Percentiles rank a stretch among this genome's conserved stretches.
These are phyloP conservation scores for Capsella bursapastoris DNA, from an alignment of 345 rosid species.

Conservation along the genomic window DNA sequence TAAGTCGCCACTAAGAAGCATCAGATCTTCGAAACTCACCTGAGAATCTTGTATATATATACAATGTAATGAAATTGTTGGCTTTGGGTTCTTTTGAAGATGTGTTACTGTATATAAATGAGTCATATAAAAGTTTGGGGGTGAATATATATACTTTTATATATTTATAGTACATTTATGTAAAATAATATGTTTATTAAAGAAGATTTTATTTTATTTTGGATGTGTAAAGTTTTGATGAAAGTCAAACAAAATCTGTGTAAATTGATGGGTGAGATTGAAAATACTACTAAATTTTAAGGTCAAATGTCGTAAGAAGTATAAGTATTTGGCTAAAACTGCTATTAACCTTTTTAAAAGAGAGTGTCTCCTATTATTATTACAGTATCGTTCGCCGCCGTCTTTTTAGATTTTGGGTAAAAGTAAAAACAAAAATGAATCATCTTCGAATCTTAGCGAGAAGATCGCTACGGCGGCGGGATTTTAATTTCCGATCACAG, in stretches of 20 bases:
- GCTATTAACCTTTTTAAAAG: not conserved
- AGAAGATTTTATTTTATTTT: too few relatives aligned
- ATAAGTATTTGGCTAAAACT: not conserved
- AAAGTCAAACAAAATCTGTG: too few relatives aligned
- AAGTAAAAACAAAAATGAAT: conserved; percentile 24
- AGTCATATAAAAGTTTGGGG: too few relatives aligned
- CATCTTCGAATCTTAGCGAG: conserved; percentile 36
- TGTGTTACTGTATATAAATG: too few relatives aligned
- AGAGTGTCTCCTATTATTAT: not conserved
- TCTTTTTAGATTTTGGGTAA: not conserved
- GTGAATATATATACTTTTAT: too few relatives aligned
- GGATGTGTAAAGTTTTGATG: too few relatives aligned
- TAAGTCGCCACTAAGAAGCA: not conserved
- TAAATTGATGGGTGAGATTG: not conserved
- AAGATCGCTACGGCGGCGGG: conserved; percentile 38
- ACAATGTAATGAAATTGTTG: too few relatives aligned
- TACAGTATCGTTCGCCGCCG: not conserved
- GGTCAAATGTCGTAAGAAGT: not conserved
- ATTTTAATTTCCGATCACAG: conserved; percentile 31
- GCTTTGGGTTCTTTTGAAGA: too few relatives aligned
- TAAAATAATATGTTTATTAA: too few relatives aligned
- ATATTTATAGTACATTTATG: too few relatives aligned
- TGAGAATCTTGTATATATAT: too few relatives aligned
- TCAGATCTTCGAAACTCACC: too few relatives aligned
- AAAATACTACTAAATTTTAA: not conserved